Evolutionary conservation across 164 flowering plant species (phyloP).

Genomic region (grape (Vitis vinifera)): ASM3070453v1 NC_081822.1:320001-320500

Average conservation of each 20-base stretch:
- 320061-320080: slow-evolving; percentile 72
- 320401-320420: not conserved
- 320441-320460: not conserved
- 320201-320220: slow-evolving; percentile 56
- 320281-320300: slow-evolving; percentile 32
- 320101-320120: slow-evolving; percentile 27
- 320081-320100: slow-evolving; percentile 54
- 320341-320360: not conserved
- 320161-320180: slow-evolving; percentile 38
- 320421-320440: no score
- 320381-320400: not conserved
- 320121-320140: slow-evolving; percentile 65
- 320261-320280: slow-evolving; percentile 30
- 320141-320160: slow-evolving; percentile 26
- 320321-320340: not conserved
- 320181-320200: slow-evolving; percentile 39
- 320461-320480: not conserved
- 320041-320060: slow-evolving; percentile 38
- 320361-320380: slow-evolving; percentile 17
- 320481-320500: not conserved
- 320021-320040: slow-evolving; percentile 4
- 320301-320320: slow-evolving; percentile 40
- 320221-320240: not conserved
- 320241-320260: slow-evolving; percentile 39
- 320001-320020: slow-evolving; percentile 19